phyloP scores from a whole-genome alignment of 2,329 filamentous ascomycete species.

The Metarhizium robertsii region DNA sequence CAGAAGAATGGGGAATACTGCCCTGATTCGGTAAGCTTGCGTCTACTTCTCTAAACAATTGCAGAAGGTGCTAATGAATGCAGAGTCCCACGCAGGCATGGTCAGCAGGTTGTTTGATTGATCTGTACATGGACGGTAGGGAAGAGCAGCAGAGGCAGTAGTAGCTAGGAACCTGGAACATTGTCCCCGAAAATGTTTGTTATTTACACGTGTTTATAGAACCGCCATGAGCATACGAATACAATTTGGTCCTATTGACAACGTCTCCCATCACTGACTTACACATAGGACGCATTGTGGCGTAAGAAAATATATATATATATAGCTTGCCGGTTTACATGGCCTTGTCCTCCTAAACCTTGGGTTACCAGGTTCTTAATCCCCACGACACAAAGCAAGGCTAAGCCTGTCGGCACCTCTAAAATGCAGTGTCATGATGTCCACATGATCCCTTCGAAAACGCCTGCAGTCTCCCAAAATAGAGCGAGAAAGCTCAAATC shows the following conservation, averaged over 20 bases:
- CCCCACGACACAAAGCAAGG: not conserved
- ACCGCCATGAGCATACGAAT: not conserved
- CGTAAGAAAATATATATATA: not conserved
- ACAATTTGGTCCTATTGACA: not conserved
- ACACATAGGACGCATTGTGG: not conserved
- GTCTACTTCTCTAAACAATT: not conserved
- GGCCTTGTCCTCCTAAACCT: not conserved
- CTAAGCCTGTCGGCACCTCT: not conserved
- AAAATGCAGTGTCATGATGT: not conserved
- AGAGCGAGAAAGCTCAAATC: not conserved
- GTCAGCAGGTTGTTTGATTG: conserved; percentile 90
- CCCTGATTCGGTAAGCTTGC: conserved; percentile 69
- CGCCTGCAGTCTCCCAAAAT: not conserved
- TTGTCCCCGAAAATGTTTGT: too few relatives aligned
- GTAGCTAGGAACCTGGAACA: not conserved
- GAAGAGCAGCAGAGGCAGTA: conserved; percentile 33
- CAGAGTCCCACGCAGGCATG: conserved; percentile 92
- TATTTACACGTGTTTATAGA: not conserved
- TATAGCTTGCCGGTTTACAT: not conserved
- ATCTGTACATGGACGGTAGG: conserved; percentile 87
- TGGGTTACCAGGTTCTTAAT: not conserved
- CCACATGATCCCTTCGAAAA: not conserved
- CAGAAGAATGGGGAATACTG: conserved; percentile 82
- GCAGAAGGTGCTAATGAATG: not conserved
- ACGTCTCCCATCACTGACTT: not conserved